A percentile compares a stretch with the other conserved stretches of the same genome.
Conservation (phyloP, 331 rosid species). For the Pyrus hybrid region DNA sequence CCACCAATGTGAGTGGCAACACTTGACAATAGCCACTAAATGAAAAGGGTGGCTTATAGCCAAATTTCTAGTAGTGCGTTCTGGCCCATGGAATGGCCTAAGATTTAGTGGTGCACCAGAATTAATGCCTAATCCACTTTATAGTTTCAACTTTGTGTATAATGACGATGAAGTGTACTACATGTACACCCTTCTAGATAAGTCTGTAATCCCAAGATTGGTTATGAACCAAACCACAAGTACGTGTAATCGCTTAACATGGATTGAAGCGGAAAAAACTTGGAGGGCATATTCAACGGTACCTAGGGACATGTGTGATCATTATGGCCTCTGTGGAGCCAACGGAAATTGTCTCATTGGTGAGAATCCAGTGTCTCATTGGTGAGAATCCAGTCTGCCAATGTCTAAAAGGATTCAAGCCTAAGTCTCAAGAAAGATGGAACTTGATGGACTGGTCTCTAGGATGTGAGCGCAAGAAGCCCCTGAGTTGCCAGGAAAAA, state of each 20-base stretch:
- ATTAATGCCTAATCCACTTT: constrained; percentile 17
- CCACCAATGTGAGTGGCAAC: no score
- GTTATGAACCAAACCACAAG: constrained; percentile 8
- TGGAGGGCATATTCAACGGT: constrained; percentile 24
- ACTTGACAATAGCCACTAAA: no score
- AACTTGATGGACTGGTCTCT: constrained; percentile 23
- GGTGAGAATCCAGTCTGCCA: constrained; percentile 29
- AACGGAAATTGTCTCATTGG: constrained; percentile 27
- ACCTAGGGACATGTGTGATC: constrained; percentile 39
- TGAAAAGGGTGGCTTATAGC: no score
- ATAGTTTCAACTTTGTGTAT: constrained; percentile 11
- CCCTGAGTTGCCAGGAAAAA: constrained; percentile 13
- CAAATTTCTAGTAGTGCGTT: no score
- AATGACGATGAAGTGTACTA: constrained; percentile 27
- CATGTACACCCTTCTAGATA: constrained; percentile 6
- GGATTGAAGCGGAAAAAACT: constrained; percentile 11
- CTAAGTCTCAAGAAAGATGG: constrained; percentile 28
- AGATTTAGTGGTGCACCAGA: constrained; percentile 32
- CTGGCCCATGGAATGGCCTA: constrained; percentile 67
- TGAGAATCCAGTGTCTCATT: no score
- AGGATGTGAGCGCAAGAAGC: constrained; percentile 30
- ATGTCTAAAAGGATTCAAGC: constrained; percentile 42
- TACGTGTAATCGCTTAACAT: constrained; percentile 8
- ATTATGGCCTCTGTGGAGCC: constrained; percentile 33
- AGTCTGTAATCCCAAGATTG: constrained; percentile 6